Conservation (phyloP, 1,284 basidiomycete species). For the Ustilago trichophora region DNA sequence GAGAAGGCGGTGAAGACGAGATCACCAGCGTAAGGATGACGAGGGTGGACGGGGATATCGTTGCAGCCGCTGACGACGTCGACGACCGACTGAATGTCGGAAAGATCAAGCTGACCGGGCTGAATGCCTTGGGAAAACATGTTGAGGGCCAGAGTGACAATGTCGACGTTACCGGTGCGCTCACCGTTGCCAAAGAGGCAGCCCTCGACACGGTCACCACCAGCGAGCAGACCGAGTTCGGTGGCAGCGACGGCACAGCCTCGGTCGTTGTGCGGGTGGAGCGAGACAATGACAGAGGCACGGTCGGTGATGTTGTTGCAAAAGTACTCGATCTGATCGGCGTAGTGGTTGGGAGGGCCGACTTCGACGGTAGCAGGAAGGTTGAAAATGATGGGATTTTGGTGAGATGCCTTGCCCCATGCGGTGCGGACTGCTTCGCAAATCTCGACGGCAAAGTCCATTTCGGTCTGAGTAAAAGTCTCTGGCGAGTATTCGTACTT, state of each 20-base stretch:
- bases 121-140: slow-evolving; percentile 92
- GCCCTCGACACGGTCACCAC: slow-evolving; percentile 95
- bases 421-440: slow-evolving; percentile 92
- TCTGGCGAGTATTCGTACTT: slow-evolving; percentile 98
- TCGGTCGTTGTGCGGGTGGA: slow-evolving; percentile 98
- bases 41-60: slow-evolving; percentile 92
- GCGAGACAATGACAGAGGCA: slow-evolving; percentile 87
- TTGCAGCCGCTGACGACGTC: slow-evolving; percentile 96
- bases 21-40: slow-evolving; percentile 97
- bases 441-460: slow-evolving; percentile 89
- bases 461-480: slow-evolving; percentile 97
- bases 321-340: slow-evolving; percentile 98
- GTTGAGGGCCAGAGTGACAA: slow-evolving; percentile 95
- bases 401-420: slow-evolving; percentile 75
- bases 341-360: slow-evolving; percentile 96
- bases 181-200: slow-evolving; percentile 99
- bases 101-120: slow-evolving; percentile 86
- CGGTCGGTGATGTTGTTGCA: slow-evolving; percentile 84
- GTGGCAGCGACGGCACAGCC: slow-evolving; percentile 96
- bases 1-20: slow-evolving; percentile 99
- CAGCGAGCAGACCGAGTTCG: slow-evolving; percentile 90
- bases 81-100: slow-evolving; percentile 87
- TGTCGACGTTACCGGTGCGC: slow-evolving; percentile 97
- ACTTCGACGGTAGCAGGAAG: slow-evolving; percentile 97
- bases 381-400: slow-evolving; percentile 88